phyloP scores from a whole-genome alignment of 106 monocot species.

The Dendrobium huoshanense region DNA sequence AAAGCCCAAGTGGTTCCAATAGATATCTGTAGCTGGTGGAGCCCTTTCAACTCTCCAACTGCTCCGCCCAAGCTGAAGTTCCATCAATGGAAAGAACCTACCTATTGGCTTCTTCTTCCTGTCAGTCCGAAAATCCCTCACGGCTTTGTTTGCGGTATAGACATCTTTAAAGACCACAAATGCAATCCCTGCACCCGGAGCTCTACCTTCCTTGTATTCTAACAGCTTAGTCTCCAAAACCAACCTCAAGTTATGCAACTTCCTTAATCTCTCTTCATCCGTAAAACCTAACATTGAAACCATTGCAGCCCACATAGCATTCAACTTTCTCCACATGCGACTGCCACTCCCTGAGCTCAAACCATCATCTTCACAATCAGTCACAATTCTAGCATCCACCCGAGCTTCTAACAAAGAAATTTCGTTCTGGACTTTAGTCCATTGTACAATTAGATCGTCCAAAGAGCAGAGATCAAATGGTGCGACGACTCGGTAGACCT shows the following conservation, averaged over 20 bases:
- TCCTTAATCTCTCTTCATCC: constrained; percentile 59
- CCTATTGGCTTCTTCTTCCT: constrained; percentile 71
- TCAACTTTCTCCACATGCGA: background rate
- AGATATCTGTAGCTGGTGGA: constrained; percentile 88
- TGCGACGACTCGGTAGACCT: constrained; percentile 66
- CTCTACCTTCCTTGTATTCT: constrained; percentile 69
- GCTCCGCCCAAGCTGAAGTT: constrained; percentile 80
- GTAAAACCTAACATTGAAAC: constrained; percentile 47
- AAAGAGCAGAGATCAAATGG: constrained; percentile 78
- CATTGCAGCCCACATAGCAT: constrained; percentile 12
- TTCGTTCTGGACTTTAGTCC: constrained; percentile 48
- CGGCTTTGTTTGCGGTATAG: constrained; percentile 82
- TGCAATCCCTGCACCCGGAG: constrained; percentile 76
- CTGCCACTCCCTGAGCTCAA: background rate
- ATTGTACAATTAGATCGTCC: constrained; percentile 43
- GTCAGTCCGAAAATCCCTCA: constrained; percentile 70
- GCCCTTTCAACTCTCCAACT: constrained; percentile 92
- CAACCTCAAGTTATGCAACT: constrained; percentile 44
- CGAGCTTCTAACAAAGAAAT: constrained; percentile 67
- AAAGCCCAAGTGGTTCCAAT: constrained; percentile 91
- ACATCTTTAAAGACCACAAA: constrained; percentile 93
- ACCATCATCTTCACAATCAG: constrained; percentile 7
- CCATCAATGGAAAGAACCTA: constrained; percentile 81
- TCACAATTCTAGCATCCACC: constrained; percentile 19
- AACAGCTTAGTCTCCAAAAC: constrained; percentile 42